phyloP scores from a whole-genome alignment of 176 grass and related monocot genomes.

The Puccinellia tenuiflora region DNA sequence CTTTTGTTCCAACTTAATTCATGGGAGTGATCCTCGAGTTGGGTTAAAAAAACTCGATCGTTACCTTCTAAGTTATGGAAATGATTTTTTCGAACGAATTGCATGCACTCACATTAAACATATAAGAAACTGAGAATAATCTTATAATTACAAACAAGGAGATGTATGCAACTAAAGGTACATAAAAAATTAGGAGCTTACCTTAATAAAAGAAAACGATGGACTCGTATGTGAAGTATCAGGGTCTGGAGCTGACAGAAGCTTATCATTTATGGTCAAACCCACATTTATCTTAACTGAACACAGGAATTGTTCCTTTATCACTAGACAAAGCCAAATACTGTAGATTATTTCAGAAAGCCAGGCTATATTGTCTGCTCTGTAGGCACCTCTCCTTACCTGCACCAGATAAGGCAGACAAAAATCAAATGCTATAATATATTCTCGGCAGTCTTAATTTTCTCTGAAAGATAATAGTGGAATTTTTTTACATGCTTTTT shows the following conservation, averaged over 20 bases:
- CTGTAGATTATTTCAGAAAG: constrained; percentile 80
- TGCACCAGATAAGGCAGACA: neutral
- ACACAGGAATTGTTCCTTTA: constrained; percentile 92
- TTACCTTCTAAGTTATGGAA: neutral
- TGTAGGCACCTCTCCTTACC: constrained; percentile 88
- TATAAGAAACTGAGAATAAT: neutral
- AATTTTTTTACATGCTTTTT: too few species aligned
- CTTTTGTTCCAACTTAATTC: neutral
- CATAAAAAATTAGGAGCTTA: neutral
- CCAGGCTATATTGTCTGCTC: constrained; percentile 90
- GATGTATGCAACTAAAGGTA: neutral
- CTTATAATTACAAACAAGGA: neutral
- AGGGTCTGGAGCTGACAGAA: too few species aligned
- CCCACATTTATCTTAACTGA: constrained; percentile 56
- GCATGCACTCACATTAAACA: neutral
- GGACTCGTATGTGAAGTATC: too few species aligned
- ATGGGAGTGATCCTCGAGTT: neutral
- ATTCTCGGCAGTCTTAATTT: too few species aligned
- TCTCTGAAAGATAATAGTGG: neutral
- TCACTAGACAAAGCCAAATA: constrained; percentile 78
- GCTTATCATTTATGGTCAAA: too few species aligned
- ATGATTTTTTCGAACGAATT: too few species aligned
- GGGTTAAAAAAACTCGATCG: neutral
- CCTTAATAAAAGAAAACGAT: too few species aligned
- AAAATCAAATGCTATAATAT: too few species aligned